Base-by-base conservation (phyloP, 148 eudicot species). In the Fagopyrum esculentum region DNA sequence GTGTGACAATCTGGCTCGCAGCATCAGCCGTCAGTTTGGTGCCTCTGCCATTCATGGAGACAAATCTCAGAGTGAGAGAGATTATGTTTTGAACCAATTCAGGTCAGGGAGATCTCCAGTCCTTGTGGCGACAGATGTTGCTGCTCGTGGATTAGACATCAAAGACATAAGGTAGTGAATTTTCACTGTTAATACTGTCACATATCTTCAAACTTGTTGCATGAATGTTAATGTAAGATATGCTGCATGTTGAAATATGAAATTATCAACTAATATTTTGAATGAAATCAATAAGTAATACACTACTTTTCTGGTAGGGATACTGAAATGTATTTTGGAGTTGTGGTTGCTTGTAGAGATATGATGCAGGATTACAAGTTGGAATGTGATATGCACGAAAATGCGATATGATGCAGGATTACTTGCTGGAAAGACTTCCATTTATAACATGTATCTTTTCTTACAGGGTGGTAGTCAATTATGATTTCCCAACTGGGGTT, bases 41-140 rank as follows among this genome's bases (percentile, higher is more conserved):
- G 94, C 97, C 81, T 88, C 91, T 84, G 98, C 94, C 52, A 93
- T 93, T 75, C 98, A 93, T 75, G 97, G 98, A 54, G 98, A 93
- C 76, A 93, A 93, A 79, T 86, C 88, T 75, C 98, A 91, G 84
- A 57, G 82, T 77, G 98, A 93, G 76, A 88, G 97, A 75, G 98
- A 93, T 77, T 79, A 82, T 82, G 98, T 93, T 72, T 74, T 93
- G 83, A 87, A 59, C 66, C 88, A 93, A 68, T 93, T 93, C 56
- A 90, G 89, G n/a, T 68, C 83, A 71, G 98, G 98, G 73, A 93
- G 78, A 72, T 86, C 87, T 77, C 98, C 98, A 4, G 80, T 93
- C 74, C 89, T 94, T 74, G 98, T 93, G 26, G 98, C 98, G 45
- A 93, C 98, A 75, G 98, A 93, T 81, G 98, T 93, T 78, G 98